These are phyloP conservation scores for Anisodus tanguticus DNA, from an alignment of 257 asterid species.

Conservation along the genomic window DNA sequence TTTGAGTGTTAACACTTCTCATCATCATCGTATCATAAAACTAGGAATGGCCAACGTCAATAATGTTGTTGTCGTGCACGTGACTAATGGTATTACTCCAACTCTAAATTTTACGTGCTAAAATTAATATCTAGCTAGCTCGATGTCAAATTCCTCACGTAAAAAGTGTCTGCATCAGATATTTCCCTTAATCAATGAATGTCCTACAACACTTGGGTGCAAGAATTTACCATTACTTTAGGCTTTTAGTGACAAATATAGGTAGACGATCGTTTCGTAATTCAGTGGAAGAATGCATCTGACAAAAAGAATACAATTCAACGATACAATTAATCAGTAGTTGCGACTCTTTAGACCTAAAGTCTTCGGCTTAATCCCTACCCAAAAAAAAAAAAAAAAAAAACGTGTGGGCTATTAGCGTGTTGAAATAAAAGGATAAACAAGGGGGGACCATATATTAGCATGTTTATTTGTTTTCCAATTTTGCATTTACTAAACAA, in stretches of 20 bases:
- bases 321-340: not conserved
- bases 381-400: too few relatives aligned
- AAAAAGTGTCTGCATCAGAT: not conserved
- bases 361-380: too few relatives aligned
- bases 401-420: too few relatives aligned
- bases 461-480: not conserved
- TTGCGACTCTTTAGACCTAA: too few relatives aligned
- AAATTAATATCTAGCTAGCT: not conserved
- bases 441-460: not conserved
- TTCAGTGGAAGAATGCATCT: not conserved
- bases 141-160: not conserved
- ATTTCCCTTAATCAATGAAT: not conserved
- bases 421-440: too few relatives aligned
- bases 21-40: not conserved
- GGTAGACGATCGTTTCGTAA: not conserved
- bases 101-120: not conserved
- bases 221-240: not conserved
- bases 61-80: conserved; percentile 42
- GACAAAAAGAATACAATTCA: not conserved
- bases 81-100: conserved; percentile 16
- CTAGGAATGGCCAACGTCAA: conserved; percentile 38
- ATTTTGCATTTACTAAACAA: not conserved
- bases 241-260: not conserved
- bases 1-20: not conserved
- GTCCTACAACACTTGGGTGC: too few relatives aligned